Evolutionary conservation across 805 yeast species (phyloP).

Genomic region (Yarrowia sp.): DNA sequence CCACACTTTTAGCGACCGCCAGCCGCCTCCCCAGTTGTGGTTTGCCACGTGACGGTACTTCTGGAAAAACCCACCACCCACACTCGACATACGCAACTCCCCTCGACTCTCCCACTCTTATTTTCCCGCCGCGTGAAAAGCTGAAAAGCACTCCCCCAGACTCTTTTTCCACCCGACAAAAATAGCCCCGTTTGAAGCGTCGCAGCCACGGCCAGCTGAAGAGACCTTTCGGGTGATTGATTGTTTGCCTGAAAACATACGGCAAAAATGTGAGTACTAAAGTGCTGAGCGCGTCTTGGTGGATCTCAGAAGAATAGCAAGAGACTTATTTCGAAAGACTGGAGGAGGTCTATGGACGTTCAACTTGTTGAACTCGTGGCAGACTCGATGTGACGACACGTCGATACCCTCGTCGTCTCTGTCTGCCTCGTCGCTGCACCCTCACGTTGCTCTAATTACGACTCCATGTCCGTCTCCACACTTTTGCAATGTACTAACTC

Average conservation of each 20-base stretch:
- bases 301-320: too few relatives aligned
- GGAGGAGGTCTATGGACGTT: too few relatives aligned
- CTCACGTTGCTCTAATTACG: too few relatives aligned
- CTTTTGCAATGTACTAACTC: constrained; percentile 11
- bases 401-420: too few relatives aligned
- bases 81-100: constrained; percentile 34
- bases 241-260: constrained; percentile 18
- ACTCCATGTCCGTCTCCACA: too few relatives aligned
- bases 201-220: constrained; percentile 35
- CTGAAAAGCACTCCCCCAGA: constrained; percentile 34
- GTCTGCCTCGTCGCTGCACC: too few relatives aligned
- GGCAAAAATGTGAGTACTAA: constrained; percentile 35
- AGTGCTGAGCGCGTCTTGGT: background rate
- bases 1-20: background rate
- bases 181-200: constrained; percentile 4
- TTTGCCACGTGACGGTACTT: constrained; percentile 27
- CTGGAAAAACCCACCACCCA: constrained; percentile 31
- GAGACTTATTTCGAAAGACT: too few relatives aligned
- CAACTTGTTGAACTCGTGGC: too few relatives aligned
- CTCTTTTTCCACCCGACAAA: constrained; percentile 31
- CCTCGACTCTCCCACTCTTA: constrained; percentile 39
- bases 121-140: constrained; percentile 38
- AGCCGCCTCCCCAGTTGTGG: background rate
- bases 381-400: background rate
- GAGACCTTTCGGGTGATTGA: constrained; percentile 38